Base-by-base conservation (phyloP, 805 yeast species). In the Saturnispora galanensis region DNA sequence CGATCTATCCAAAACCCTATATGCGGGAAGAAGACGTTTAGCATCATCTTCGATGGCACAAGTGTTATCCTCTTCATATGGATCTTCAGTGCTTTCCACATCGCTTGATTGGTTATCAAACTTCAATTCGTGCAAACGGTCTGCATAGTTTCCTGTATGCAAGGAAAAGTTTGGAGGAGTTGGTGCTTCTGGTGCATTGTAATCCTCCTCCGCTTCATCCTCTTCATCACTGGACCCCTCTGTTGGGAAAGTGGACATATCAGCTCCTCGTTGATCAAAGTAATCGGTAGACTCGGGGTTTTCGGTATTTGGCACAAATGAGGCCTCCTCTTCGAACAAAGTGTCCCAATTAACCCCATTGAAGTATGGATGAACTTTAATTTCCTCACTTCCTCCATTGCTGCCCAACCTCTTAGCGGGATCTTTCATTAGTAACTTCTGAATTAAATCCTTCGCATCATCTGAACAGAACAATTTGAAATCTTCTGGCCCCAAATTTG, bases 261-360 rank as follows among this genome's bases (percentile, higher is more conserved):
- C 78, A 0, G 96, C 97, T 4, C 98, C 98, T 55, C 98, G 75
- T 4, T 73, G 53, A 55, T 93, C 98, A 62, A 90, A 93, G 57
- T 93, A 90, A 43, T 87, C 95, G 0, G 97, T 89, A 39, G 80
- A 79, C 55, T 84, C 94, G 0, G 96, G 95, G 53, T 86, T 74
- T 6, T 79, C 85, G 8, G 76, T 66, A 10, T 67, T 66, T 0
- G 99, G 99, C 7, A 88, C 79, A 64, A 93, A 93, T 0, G 95
- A 77, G 0, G 93, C 88, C 31, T 77, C 82, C 43, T 77, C 83
- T 13, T 68, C 68, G 56, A 80, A 85, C 13, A 93, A 68, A 2
- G 69, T 66, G 13, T 70, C 76, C 97, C 98, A 93, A 46, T 81
- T 68, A 9, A 85, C 72, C 1, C 70, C 79, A 17, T 68, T 63